These are phyloP conservation scores for Brassica hybrid DNA, from an alignment of 441 rosid genomes.

Conservation along the genomic window DNA sequence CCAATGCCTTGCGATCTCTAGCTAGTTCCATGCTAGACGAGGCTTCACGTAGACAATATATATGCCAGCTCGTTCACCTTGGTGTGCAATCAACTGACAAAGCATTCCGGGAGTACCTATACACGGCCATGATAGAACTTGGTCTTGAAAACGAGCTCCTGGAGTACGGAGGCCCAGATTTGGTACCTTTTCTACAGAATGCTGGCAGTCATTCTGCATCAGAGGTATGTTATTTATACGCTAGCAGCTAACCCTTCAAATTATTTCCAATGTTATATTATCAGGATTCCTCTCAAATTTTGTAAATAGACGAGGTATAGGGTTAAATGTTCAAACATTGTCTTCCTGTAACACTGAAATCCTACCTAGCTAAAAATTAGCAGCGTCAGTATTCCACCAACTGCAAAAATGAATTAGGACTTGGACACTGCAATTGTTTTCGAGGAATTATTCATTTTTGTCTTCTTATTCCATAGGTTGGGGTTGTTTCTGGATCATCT, in stretches of 20 bases:
- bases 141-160: constrained; percentile 81
- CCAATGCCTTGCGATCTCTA: no score
- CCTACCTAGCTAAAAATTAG: constrained; percentile 18
- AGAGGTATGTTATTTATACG: constrained; percentile 56
- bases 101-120: no score
- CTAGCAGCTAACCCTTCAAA: constrained; percentile 1
- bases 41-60: no score
- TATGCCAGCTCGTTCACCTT: no score
- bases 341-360: constrained; percentile 12
- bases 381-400: constrained; percentile 13
- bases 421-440: constrained; percentile 27
- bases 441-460: constrained; percentile 14
- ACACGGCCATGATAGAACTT: constrained; percentile 34
- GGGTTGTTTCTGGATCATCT: constrained; percentile 55
- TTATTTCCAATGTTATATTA: constrained; percentile 16
- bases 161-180: constrained; percentile 98
- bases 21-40: no score
- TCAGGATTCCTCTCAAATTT: constrained; percentile 9
- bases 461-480: constrained; percentile 44
- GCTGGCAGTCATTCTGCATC: constrained; percentile 69
- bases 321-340: not conserved
- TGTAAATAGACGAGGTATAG: constrained; percentile 12
- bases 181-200: constrained; percentile 90
- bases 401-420: constrained; percentile 10
- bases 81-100: no score